Base-by-base conservation (phyloP, 768 basidiomycete genomes). In the Lenzites betulinus region DNA sequence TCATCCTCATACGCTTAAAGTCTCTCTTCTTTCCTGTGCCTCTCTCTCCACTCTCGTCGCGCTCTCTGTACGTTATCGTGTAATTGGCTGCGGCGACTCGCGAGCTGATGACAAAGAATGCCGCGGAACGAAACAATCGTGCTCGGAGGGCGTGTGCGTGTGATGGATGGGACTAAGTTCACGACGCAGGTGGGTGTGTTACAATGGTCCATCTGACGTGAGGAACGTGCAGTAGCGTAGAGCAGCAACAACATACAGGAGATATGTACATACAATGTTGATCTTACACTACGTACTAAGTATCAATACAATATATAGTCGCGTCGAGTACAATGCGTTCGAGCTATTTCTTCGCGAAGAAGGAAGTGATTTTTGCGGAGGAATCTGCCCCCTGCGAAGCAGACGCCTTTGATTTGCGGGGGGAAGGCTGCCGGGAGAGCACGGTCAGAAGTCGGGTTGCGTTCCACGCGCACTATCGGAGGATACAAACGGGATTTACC, bases 1-100 rank as follows among this genome's bases (percentile, higher is more conserved):
- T 6, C n/a, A 7, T 57, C 47, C 56, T n/a, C n/a, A n/a, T n/a
- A n/a, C n/a, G n/a, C n/a, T n/a, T n/a, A n/a, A n/a, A n/a, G n/a
- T 54, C 48, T 64, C 58, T 63, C 62, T 60, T 62, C 58, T 57
- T 58, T 62, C 65, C 66, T 64, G 52, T 57, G 51, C 30, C 30
- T 5, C 46, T 61, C 33, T 57, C 50, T 39, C 38, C 36, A 22
- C 18, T 43, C 43, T 57, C 22, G 35, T 48, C 52, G 56, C 44
- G 28, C 30, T 58, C 51, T 62, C 62, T 70, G 68, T 69, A 69
- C 62, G 63, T 65, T 62, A 62, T 54, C 60, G 64, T 55, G 63
- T 62, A 62, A 54, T 57, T 52, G 35, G 51, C 51, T 41, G 50
- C 49, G 41, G 41, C 49, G 33, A 41, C 28, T 48, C 54, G 48